Conservation (phyloP, 176 grass and related monocot species). For the Carex scoparia region DNA sequence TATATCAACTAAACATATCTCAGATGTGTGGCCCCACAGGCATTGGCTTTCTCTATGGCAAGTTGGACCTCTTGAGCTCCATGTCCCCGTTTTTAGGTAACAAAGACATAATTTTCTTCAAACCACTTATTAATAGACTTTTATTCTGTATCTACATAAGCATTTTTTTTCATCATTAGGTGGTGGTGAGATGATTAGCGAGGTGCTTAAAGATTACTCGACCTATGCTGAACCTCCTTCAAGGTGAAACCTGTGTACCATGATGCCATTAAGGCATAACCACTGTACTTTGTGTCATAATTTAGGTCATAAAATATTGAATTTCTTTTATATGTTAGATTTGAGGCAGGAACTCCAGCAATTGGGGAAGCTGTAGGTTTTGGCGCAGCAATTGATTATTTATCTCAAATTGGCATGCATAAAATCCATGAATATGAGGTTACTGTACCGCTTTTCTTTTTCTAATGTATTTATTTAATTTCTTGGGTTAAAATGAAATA, state of each 20-base stretch:
- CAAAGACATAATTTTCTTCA: slow-evolving; percentile 9
- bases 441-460: not conserved
- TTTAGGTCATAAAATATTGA: not conserved
- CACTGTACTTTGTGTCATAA: not conserved
- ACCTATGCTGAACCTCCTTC: slow-evolving; percentile 94
- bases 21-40: slow-evolving; percentile 99
- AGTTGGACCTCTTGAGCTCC: slow-evolving; percentile 62
- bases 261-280: not conserved
- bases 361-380: slow-evolving; percentile 88
- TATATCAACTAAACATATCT: slow-evolving; percentile 50
- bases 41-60: slow-evolving; percentile 74
- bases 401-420: slow-evolving; percentile 65
- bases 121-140: slow-evolving; percentile 12
- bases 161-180: slow-evolving; percentile 41
- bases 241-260: slow-evolving; percentile 37
- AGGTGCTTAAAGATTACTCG: slow-evolving; percentile 75
- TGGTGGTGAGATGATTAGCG: slow-evolving; percentile 93
- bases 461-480: slow-evolving; percentile 1
- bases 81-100: slow-evolving; percentile 97
- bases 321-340: slow-evolving; percentile 29
- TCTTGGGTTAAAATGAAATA: not conserved
- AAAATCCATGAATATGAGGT: slow-evolving; percentile 90
- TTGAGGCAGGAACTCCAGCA: slow-evolving; percentile 92
- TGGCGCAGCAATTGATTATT: slow-evolving; percentile 80
- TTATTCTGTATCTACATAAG: not conserved